Conservation (phyloP, 305 asterid species). For the Euphrasia arctica region DNA sequence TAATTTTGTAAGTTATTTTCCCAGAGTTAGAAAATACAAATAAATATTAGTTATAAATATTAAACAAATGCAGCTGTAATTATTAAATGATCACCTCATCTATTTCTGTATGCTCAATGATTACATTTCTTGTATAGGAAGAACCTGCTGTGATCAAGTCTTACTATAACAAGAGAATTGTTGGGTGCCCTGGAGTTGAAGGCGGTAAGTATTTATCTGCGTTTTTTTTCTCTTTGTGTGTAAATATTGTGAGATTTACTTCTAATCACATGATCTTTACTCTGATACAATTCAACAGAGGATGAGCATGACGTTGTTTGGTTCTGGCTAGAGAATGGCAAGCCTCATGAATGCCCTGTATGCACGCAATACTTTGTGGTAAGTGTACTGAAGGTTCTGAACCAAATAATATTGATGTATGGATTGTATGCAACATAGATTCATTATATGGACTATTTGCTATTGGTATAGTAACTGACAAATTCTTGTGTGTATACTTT, state of each 20-base stretch:
- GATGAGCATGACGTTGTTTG: conserved; percentile 96
- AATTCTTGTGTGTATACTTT: background rate
- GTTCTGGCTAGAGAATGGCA: conserved; percentile 96
- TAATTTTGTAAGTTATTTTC: background rate
- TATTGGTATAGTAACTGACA: background rate
- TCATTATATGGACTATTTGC: conserved; percentile 15
- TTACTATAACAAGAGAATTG: conserved; percentile 81
- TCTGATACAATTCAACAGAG: conserved; percentile 43
- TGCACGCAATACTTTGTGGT: conserved; percentile 86
- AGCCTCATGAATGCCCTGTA: conserved; percentile 86
- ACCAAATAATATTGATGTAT: conserved; percentile 4
- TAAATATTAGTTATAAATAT: background rate
- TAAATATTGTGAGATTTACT: conserved; percentile 12
- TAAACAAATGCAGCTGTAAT: background rate
- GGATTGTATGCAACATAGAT: background rate
- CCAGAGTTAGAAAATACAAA: background rate
- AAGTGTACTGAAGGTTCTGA: conserved; percentile 37
- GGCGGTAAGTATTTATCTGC: conserved; percentile 54
- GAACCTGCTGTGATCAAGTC: conserved; percentile 88
- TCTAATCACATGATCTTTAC: conserved; percentile 20
- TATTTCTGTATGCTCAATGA: conserved; percentile 14
- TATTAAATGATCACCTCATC: background rate
- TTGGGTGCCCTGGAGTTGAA: conserved; percentile 98
- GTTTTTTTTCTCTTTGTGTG: conserved; percentile 2
- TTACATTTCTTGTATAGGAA: conserved; percentile 47